Conservation (phyloP, 805 yeast genomes). For the Maudiozyma saulgeensis region DNA sequence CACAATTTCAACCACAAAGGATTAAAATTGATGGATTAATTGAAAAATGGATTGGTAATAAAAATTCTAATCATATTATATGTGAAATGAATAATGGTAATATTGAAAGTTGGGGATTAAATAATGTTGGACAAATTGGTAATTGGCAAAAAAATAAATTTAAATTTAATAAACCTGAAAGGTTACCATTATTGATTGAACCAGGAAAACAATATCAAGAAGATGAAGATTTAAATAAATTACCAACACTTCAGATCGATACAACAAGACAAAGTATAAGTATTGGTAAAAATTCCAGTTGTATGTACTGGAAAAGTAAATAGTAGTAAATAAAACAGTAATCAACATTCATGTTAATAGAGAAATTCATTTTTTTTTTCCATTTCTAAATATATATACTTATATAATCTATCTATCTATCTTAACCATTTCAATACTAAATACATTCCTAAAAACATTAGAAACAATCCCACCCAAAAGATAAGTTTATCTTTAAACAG, state of each 20-base stretch:
- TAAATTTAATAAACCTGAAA: constrained; percentile 32
- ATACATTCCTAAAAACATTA: constrained; percentile 59
- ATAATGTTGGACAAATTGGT: constrained; percentile 75
- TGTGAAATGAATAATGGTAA: constrained; percentile 50
- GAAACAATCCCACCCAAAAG: constrained; percentile 63
- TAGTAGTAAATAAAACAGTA: constrained; percentile 9
- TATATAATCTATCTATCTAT: constrained; percentile 17
- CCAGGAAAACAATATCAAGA: constrained; percentile 30
- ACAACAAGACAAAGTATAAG: constrained; percentile 45
- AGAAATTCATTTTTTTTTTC: neutral
- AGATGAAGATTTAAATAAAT: neutral
- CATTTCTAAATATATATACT: neutral
- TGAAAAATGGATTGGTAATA: constrained; percentile 47
- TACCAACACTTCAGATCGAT: constrained; percentile 25
- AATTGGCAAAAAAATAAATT: constrained; percentile 45
- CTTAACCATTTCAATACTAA: constrained; percentile 55
- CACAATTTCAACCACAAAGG: constrained; percentile 56
- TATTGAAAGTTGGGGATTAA: constrained; percentile 66
- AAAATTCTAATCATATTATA: constrained; percentile 40
- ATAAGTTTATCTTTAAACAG: constrained; percentile 81
- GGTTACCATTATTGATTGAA: constrained; percentile 39
- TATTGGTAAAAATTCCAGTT: constrained; percentile 56
- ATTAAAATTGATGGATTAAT: constrained; percentile 32
- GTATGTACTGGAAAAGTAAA: constrained; percentile 43
- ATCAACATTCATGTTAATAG: neutral